A percentile compares a stretch with the other conserved stretches of the same genome.
Evolutionary conservation across 176 grass and related monocot genomes (phyloP).

Genomic region (Typha latifolia): DNA sequence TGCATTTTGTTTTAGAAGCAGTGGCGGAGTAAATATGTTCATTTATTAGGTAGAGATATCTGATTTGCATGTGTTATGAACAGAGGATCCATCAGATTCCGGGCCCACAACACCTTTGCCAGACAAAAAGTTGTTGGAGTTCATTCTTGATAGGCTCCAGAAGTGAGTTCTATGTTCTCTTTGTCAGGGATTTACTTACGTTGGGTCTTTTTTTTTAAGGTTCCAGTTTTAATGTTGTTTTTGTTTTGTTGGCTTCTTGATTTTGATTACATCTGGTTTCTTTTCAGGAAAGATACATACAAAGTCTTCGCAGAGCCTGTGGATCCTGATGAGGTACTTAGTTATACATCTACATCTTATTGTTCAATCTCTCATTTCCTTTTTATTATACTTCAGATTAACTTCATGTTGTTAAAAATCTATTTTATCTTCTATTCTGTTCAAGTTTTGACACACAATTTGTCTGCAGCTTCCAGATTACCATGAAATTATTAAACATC

Average conservation of each 20-base stretch:
- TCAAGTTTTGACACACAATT: conserved; percentile 1
- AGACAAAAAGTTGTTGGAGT: conserved; percentile 35
- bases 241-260: not conserved
- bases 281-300: conserved; percentile 35
- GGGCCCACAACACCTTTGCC: conserved; percentile 34
- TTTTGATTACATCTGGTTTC: conserved; percentile 1
- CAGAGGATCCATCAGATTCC: conserved; percentile 24
- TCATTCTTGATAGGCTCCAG: conserved; percentile 49
- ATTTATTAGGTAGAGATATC: conserved; percentile 3
- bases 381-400: not conserved
- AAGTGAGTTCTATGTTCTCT: conserved; percentile 35
- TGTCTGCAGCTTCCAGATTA: conserved; percentile 39
- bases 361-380: not conserved
- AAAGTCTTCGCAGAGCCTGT: conserved; percentile 43
- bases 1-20: conserved; percentile 7
- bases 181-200: not conserved
- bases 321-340: conserved; percentile 37
- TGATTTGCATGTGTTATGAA: conserved; percentile 22
- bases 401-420: not conserved
- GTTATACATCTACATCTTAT: not conserved
- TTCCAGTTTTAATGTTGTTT: not conserved
- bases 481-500: conserved; percentile 36
- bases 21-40: not conserved
- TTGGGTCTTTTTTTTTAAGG: not conserved
- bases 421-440: conserved; percentile 2